A percentile compares a stretch with the other conserved stretches of the same genome.
Evolutionary conservation across 805 yeast species (phyloP).

Genomic region (Ogataea chonburiensis): DNA sequence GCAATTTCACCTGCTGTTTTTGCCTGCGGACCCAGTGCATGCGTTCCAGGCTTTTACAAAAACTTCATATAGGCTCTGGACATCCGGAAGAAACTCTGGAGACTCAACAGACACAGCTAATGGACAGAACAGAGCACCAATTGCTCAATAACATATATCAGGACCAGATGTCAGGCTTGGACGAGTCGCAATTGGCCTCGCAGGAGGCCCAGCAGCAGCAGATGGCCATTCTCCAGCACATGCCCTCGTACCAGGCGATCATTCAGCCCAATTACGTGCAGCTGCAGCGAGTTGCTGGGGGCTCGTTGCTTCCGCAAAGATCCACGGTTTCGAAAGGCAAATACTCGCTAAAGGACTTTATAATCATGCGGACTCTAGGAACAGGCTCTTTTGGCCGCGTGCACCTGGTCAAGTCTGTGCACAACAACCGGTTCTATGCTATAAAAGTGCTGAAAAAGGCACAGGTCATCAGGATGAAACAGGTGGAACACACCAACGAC

Average conservation of each 20-base stretch:
- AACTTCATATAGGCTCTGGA: slow-evolving; percentile 27
- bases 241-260: slow-evolving; percentile 38
- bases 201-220: slow-evolving; percentile 34
- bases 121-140: slow-evolving; percentile 21
- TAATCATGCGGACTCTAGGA: slow-evolving; percentile 56
- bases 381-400: slow-evolving; percentile 64
- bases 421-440: slow-evolving; percentile 59
- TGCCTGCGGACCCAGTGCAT: slow-evolving; percentile 12
- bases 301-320: slow-evolving; percentile 32
- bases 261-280: slow-evolving; percentile 34
- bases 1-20: slow-evolving; percentile 13
- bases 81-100: slow-evolving; percentile 16
- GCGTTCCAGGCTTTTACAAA: slow-evolving; percentile 28
- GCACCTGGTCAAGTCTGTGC: slow-evolving; percentile 56
- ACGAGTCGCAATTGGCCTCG: slow-evolving; percentile 21
- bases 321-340: slow-evolving; percentile 50
- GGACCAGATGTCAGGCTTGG: slow-evolving; percentile 11
- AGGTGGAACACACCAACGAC: slow-evolving; percentile 63
- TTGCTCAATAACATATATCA: slow-evolving; percentile 21
- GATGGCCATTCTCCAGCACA: slow-evolving; percentile 30
- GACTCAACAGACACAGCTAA: slow-evolving; percentile 1
- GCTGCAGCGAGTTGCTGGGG: slow-evolving; percentile 29
- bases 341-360: slow-evolving; percentile 54
- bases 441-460: slow-evolving; percentile 58
- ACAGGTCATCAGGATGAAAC: slow-evolving; percentile 60